These are phyloP conservation scores for Claviceps africana DNA, from an alignment of 2,329 filamentous ascomycete genomes.

Conservation along the genomic window DNA sequence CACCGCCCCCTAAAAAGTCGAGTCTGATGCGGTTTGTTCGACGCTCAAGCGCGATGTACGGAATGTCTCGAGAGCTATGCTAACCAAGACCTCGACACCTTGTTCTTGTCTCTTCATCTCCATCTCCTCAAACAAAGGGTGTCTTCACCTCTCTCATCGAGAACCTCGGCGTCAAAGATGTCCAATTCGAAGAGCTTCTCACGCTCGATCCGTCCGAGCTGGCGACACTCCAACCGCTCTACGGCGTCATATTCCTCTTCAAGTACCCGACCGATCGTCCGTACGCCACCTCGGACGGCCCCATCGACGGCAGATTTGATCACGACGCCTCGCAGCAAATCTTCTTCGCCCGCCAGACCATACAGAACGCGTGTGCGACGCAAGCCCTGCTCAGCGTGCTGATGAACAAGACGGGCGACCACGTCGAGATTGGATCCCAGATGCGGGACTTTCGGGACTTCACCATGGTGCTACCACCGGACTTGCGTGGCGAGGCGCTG, in stretches of 20 bases:
- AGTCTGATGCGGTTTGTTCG: conserved; percentile 74
- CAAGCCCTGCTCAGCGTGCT: conserved; percentile 87
- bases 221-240: conserved; percentile 59
- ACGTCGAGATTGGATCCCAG: conserved; percentile 57
- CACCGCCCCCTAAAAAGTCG: conserved; percentile 34
- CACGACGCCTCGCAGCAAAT: conserved; percentile 57
- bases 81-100: neutral
- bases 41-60: neutral
- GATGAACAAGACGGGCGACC: conserved; percentile 59
- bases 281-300: conserved; percentile 45
- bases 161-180: conserved; percentile 74
- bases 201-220: conserved; percentile 69
- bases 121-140: conserved; percentile 36
- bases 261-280: conserved; percentile 69
- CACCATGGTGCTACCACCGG: conserved; percentile 66
- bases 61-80: neutral
- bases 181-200: conserved; percentile 94
- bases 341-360: conserved; percentile 94
- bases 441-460: conserved; percentile 77
- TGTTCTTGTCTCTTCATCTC: neutral
- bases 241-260: conserved; percentile 98
- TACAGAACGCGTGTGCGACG: conserved; percentile 96
- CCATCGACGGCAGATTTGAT: conserved; percentile 74
- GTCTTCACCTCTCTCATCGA: conserved; percentile 97
- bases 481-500: conserved; percentile 49